phyloP scores from a whole-genome alignment of 371 early-diverging fungal genomes.

The Lichtheimia ornata region DNA sequence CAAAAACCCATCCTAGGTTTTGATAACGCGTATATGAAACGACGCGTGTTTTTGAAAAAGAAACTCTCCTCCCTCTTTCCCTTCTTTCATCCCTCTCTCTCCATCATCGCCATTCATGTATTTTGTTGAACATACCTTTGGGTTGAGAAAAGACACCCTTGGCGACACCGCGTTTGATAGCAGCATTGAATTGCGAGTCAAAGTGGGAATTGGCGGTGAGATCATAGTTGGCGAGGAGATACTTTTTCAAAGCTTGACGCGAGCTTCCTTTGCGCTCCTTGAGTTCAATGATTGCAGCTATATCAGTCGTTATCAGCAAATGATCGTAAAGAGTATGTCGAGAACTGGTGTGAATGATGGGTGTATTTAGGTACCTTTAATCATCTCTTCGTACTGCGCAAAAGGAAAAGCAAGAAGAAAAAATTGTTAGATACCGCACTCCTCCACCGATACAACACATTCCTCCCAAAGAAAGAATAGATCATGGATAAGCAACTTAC shows the following conservation, averaged over 20 bases:
- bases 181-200: constrained; percentile 67
- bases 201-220: constrained; percentile 50
- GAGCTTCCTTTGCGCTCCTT: constrained; percentile 82
- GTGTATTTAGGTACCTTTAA: constrained; percentile 29
- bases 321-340: no score
- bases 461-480: no score
- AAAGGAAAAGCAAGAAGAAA: background rate
- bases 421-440: no score
- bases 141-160: constrained; percentile 69
- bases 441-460: no score
- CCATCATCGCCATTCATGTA: no score
- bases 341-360: no score
- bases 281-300: constrained; percentile 63
- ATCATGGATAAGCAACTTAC: constrained; percentile 25
- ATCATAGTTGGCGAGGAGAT: constrained; percentile 78
- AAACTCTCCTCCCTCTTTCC: background rate
- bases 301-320: background rate
- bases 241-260: constrained; percentile 83
- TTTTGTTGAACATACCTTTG: constrained; percentile 52
- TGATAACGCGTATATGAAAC: no score
- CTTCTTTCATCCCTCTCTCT: background rate
- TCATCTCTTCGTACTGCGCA: constrained; percentile 50
- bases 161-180: constrained; percentile 76
- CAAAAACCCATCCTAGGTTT: no score
- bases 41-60: background rate